A percentile compares a stretch with the other conserved stretches of the same genome.
Evolutionary conservation across 768 basidiomycete genomes (phyloP).

Genomic region (Lepiota venenata): DNA sequence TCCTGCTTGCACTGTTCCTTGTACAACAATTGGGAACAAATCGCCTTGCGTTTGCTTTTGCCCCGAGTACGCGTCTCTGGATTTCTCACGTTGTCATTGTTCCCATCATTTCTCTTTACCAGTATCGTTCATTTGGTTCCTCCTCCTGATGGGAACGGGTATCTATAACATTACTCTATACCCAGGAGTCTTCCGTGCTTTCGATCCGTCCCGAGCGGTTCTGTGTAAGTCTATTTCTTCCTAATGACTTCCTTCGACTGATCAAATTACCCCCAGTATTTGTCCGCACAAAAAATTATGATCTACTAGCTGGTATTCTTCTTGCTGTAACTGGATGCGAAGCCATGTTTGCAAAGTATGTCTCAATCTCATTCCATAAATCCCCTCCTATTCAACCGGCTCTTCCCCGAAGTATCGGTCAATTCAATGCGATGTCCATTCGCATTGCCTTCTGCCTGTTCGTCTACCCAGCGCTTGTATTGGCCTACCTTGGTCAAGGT

Average conservation of each 20-base stretch:
- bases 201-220: conserved; percentile 59
- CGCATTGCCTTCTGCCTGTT: conserved; percentile 50
- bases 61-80: conserved; percentile 40
- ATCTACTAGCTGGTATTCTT: conserved; percentile 58
- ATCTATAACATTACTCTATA: conserved; percentile 46
- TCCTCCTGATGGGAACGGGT: conserved; percentile 42
- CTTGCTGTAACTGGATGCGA: conserved; percentile 71
- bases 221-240: conserved; percentile 33
- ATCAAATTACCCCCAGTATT: conserved; percentile 48
- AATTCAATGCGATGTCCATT: conserved; percentile 62
- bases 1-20: conserved; percentile 55
- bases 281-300: conserved; percentile 59
- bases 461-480: conserved; percentile 56
- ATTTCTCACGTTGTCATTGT: not conserved
- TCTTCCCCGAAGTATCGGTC: conserved; percentile 47
- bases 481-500: conserved; percentile 74
- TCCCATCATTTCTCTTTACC: conserved; percentile 20
- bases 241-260: not conserved
- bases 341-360: conserved; percentile 64
- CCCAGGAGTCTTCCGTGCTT: conserved; percentile 56
- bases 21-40: conserved; percentile 59
- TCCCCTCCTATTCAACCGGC: not conserved
- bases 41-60: conserved; percentile 47
- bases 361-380: not conserved
- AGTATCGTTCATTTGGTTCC: conserved; percentile 36